Percentiles rank a stretch among this genome's conserved stretches.
Conservation (phyloP, 192 early-diverging fungal species). For the Gryganskiella cystojenkinii region DNA sequence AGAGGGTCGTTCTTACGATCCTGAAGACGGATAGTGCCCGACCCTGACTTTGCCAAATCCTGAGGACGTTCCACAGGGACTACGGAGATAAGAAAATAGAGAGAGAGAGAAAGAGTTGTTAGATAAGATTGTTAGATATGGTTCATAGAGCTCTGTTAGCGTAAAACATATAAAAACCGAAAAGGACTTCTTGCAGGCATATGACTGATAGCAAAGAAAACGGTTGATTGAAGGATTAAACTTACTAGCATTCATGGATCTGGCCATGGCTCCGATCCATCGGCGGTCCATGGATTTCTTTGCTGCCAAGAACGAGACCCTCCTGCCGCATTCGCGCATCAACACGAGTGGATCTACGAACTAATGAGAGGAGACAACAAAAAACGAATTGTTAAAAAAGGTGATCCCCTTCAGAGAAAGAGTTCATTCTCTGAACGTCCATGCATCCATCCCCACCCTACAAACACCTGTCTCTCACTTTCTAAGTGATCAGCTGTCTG, state of each 20-base stretch:
- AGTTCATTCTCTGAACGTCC: too few relatives aligned
- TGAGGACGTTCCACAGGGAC: conserved; percentile 93
- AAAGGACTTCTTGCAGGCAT: too few relatives aligned
- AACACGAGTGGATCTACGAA: conserved; percentile 95
- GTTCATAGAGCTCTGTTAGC: too few relatives aligned
- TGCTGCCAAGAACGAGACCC: conserved; percentile 81
- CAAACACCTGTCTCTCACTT: too few relatives aligned
- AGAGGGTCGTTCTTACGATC: conserved; percentile 71
- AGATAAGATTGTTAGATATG: too few relatives aligned
- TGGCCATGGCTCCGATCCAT: conserved; percentile 84
- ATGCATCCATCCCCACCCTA: too few relatives aligned
- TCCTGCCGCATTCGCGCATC: conserved; percentile 79
- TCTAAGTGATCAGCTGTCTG: too few relatives aligned
- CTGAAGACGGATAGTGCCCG: conserved; percentile 72
- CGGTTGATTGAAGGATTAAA: neutral
- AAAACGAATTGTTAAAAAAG: neutral
- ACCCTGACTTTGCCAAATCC: conserved; percentile 78
- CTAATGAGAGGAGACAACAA: conserved; percentile 37
- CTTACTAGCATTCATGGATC: conserved; percentile 80
- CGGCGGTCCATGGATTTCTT: conserved; percentile 87
- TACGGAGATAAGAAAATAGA: conserved; percentile 24
- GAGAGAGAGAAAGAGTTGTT: too few relatives aligned
- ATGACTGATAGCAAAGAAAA: conserved; percentile 1
- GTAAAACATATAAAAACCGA: too few relatives aligned
- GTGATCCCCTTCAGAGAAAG: neutral